Conservation (phyloP, 768 basidiomycete species). For the Suillus sp. region DNA sequence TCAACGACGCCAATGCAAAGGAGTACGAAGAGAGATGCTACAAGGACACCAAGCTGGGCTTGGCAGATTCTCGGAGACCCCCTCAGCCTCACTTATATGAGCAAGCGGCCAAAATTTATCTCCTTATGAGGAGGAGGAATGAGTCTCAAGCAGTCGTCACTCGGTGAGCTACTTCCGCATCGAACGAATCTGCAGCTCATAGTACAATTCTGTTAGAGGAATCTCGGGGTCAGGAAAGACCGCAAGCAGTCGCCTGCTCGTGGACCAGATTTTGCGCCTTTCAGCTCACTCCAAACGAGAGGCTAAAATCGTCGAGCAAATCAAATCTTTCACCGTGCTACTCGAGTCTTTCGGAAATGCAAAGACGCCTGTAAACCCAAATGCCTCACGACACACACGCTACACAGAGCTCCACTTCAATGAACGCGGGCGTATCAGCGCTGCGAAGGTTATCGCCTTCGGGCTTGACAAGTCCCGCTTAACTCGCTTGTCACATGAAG, state of each 20-base stretch:
- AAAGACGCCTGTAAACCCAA: conserved; percentile 63
- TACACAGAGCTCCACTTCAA: conserved; percentile 66
- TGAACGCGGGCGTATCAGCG: conserved; percentile 53
- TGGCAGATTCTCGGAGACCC: conserved; percentile 38
- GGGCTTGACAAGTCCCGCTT: conserved; percentile 66
- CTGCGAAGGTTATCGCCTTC: conserved; percentile 60
- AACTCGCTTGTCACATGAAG: conserved; percentile 54
- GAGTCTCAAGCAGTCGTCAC: conserved; percentile 60
- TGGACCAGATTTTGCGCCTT: conserved; percentile 61
- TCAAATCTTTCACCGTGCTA: conserved; percentile 54
- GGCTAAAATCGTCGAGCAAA: conserved; percentile 51
- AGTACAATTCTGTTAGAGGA: conserved; percentile 44
- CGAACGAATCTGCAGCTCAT: conserved; percentile 11
- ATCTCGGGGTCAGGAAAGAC: conserved; percentile 68
- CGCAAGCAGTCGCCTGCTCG: conserved; percentile 50
- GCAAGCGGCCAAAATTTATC: conserved; percentile 59
- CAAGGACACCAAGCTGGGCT: conserved; percentile 50
- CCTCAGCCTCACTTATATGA: conserved; percentile 66
- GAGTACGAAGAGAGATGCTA: conserved; percentile 59
- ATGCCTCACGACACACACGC: conserved; percentile 62
- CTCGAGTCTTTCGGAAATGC: conserved; percentile 69
- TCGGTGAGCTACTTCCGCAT: conserved; percentile 43
- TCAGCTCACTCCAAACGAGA: conserved; percentile 61
- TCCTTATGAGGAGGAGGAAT: conserved; percentile 54
- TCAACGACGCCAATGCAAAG: conserved; percentile 57